These are phyloP conservation scores for Aspergillus sp. DNA, from an alignment of 2,329 filamentous ascomycete genomes.

Conservation along the genomic window DNA sequence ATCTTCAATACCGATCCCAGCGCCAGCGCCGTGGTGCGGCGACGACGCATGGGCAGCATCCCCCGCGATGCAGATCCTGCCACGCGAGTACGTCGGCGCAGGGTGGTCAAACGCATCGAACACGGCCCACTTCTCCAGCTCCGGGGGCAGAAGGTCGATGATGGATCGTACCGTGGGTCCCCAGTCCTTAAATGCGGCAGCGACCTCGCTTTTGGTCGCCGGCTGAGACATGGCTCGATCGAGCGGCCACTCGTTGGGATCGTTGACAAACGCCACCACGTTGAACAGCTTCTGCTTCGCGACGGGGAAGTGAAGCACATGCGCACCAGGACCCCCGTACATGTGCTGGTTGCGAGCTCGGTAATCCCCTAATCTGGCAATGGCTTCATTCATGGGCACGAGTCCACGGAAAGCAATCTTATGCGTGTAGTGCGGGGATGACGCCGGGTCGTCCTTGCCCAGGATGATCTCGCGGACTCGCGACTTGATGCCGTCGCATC, in stretches of 20 bases:
- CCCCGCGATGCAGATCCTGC: slow-evolving; percentile 18
- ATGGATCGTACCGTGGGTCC: slow-evolving; percentile 46
- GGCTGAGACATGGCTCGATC: slow-evolving; percentile 13
- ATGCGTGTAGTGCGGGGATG: slow-evolving; percentile 52
- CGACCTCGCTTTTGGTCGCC: slow-evolving; percentile 12
- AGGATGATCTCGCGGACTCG: slow-evolving; percentile 54
- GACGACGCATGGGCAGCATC: slow-evolving; percentile 29
- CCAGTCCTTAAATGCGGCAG: slow-evolving; percentile 5
- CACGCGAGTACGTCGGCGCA: slow-evolving; percentile 39
- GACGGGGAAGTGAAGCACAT: slow-evolving; percentile 56
- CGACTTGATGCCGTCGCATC: slow-evolving; percentile 65
- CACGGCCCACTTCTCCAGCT: slow-evolving; percentile 55
- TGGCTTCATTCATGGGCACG: slow-evolving; percentile 58
- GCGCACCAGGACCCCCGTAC: slow-evolving; percentile 57
- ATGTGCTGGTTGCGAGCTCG: slow-evolving; percentile 53
- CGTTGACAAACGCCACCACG: slow-evolving; percentile 24
- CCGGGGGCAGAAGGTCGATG: slow-evolving; percentile 46
- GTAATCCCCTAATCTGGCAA: slow-evolving; percentile 49
- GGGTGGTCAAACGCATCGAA: slow-evolving; percentile 51
- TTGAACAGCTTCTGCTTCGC: slow-evolving; percentile 21
- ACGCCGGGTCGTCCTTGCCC: slow-evolving; percentile 45
- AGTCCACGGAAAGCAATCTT: slow-evolving; percentile 64
- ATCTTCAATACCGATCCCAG: slow-evolving; percentile 27
- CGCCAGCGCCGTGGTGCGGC: slow-evolving; percentile 28
- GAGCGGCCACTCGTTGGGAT: slow-evolving; percentile 18